Conservation (phyloP, 2,329 filamentous ascomycete species). For the Arachnomyces sp. region DNA sequence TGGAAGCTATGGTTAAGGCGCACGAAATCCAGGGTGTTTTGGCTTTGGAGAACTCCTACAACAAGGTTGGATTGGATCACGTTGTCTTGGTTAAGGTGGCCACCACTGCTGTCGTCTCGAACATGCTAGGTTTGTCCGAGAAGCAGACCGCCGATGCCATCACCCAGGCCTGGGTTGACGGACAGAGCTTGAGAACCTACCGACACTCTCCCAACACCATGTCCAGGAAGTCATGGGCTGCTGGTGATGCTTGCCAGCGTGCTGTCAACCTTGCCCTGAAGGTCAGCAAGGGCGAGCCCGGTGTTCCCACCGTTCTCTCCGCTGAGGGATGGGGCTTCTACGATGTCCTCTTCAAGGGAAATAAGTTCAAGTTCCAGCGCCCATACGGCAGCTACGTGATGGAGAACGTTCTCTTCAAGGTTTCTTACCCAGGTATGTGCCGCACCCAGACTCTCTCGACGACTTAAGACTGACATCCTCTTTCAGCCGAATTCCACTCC, state of each 20-base stretch:
- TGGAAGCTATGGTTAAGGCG: slow-evolving; percentile 98
- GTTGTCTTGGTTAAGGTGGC: slow-evolving; percentile 98
- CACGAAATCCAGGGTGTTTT: slow-evolving; percentile 98
- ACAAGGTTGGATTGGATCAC: slow-evolving; percentile 96
- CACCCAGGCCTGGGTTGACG: slow-evolving; percentile 95
- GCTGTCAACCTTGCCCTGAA: slow-evolving; percentile 87
- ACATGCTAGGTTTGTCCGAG: slow-evolving; percentile 85
- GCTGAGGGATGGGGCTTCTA: slow-evolving; percentile 97
- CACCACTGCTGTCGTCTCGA: slow-evolving; percentile 84
- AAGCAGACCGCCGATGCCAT: slow-evolving; percentile 90
- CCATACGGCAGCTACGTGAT: slow-evolving; percentile 98
- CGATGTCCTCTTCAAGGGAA: slow-evolving; percentile 93
- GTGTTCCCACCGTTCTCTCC: slow-evolving; percentile 84
- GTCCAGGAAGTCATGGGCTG: slow-evolving; percentile 98
- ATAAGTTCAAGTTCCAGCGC: slow-evolving; percentile 92
- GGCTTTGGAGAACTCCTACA: slow-evolving; percentile 95
- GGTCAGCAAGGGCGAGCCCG: slow-evolving; percentile 83
- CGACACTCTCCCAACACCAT: slow-evolving; percentile 98
- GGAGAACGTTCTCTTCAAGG: slow-evolving; percentile 99
- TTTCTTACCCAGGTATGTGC: slow-evolving; percentile 89
- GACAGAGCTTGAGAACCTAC: slow-evolving; percentile 92
- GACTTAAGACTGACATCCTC: slow-evolving; percentile 17
- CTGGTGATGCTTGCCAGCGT: slow-evolving; percentile 93
- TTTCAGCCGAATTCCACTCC: slow-evolving; percentile 84
- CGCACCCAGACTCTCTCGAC: no score